Conservation (phyloP, 768 basidiomycete species). For the Hortiboletus campestris region DNA sequence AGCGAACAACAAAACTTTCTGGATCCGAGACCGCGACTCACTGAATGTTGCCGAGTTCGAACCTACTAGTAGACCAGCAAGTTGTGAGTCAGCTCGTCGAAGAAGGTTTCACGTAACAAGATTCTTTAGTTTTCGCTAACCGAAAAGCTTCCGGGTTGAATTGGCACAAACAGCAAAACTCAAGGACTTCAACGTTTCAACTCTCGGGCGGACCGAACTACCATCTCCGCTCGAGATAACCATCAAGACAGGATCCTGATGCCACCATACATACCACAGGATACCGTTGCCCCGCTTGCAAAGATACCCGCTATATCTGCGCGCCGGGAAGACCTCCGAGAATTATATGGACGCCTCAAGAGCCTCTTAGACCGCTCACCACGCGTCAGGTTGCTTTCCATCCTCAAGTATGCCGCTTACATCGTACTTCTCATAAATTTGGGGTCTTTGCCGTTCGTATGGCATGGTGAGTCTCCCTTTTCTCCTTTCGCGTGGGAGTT, state of each 20-base stretch:
- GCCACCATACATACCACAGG: conserved; percentile 5
- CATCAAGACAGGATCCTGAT: conserved; percentile 1
- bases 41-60: no score
- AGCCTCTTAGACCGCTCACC: conserved; percentile 3
- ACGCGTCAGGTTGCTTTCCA: conserved; percentile 1
- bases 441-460: conserved; percentile 61
- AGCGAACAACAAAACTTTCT: no score
- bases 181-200: no score
- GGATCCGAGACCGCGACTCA: no score
- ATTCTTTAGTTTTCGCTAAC: no score
- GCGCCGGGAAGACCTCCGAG: background rate
- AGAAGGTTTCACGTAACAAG: no score
- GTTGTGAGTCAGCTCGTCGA: no score
- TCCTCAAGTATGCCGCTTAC: conserved; percentile 19
- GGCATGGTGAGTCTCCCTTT: conserved; percentile 56
- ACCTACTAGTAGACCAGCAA: no score
- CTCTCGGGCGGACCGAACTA: background rate
- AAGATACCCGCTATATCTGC: conserved; percentile 14
- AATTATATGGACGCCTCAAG: conserved; percentile 4
- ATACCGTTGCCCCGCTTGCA: conserved; percentile 5
- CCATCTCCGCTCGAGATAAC: background rate
- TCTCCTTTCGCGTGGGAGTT: no score
- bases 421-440: conserved; percentile 56
- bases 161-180: background rate
- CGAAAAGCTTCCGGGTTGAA: background rate